These are phyloP conservation scores for Fulvia fulva DNA, from an alignment of 2,329 filamentous ascomycete genomes.

Conservation along the genomic window DNA sequence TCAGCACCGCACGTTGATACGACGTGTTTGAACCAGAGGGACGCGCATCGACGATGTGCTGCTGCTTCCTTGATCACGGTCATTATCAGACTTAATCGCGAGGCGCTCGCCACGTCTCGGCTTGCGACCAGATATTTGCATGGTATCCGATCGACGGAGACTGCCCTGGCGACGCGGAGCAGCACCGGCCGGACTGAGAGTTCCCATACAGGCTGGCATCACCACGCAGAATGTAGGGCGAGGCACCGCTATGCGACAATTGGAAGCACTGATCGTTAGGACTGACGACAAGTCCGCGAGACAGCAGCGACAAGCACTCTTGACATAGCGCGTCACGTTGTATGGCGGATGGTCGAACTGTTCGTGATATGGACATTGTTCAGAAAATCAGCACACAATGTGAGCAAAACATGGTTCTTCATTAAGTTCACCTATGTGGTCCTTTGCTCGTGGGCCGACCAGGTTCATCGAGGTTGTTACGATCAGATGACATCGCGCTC, in stretches of 20 bases:
- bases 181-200: neutral
- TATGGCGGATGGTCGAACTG: too few species aligned
- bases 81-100: neutral
- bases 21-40: neutral
- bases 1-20: neutral
- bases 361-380: too few species aligned
- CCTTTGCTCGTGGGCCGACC: neutral
- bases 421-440: neutral
- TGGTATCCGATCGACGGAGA: neutral
- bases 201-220: neutral
- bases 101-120: neutral
- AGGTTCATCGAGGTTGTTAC: neutral
- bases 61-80: neutral
- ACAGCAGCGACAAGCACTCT: too few species aligned
- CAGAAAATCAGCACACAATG: neutral
- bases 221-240: neutral
- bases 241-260: too few species aligned
- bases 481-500: neutral
- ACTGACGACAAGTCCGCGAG: too few species aligned
- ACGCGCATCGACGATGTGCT: neutral
- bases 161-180: neutral
- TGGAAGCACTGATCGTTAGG: too few species aligned
- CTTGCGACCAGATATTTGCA: neutral
- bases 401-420: neutral
- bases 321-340: too few species aligned